A percentile compares a stretch with the other conserved stretches of the same genome.
Evolutionary conservation across 345 rosid genomes (phyloP).

Genomic region (Camelina sativa): DNA sequence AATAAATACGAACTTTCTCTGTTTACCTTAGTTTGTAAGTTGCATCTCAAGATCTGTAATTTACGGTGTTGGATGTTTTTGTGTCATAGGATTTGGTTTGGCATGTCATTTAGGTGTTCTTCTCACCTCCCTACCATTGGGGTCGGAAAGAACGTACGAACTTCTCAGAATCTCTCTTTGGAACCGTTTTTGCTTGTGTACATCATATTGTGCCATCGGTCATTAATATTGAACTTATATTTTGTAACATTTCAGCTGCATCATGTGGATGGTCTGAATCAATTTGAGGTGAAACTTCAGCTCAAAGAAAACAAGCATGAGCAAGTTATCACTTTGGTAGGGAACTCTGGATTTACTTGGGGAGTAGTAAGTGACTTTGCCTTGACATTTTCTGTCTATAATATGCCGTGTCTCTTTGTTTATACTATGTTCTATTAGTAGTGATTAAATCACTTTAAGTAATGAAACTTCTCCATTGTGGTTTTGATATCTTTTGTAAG

Average conservation of each 20-base stretch:
- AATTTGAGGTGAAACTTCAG: constrained; percentile 61
- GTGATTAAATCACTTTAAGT: background rate
- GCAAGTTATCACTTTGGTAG: constrained; percentile 59
- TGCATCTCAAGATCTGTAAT: constrained; percentile 22
- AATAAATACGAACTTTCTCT: constrained; percentile 25
- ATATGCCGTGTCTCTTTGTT: background rate
- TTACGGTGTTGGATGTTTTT: constrained; percentile 18
- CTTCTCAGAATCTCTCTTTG: too few relatives aligned
- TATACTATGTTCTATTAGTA: background rate
- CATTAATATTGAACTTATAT: background rate
- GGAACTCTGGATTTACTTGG: constrained; percentile 71
- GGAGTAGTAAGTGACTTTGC: constrained; percentile 69
- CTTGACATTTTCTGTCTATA: background rate
- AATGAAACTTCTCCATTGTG: background rate
- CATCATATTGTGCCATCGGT: too few relatives aligned
- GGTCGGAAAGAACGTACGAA: too few relatives aligned
- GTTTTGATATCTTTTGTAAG: background rate
- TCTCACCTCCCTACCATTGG: constrained; percentile 79
- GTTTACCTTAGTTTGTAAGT: background rate
- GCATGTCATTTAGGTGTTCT: constrained; percentile 90
- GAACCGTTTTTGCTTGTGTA: too few relatives aligned
- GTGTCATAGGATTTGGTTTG: constrained; percentile 76
- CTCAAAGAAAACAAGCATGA: constrained; percentile 51
- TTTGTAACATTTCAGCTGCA: constrained; percentile 63
- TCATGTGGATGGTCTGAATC: constrained; percentile 81